Evolutionary conservation across 495 filamentous ascomycete genomes (phyloP).

Genomic region (Viridothelium virens): DNA sequence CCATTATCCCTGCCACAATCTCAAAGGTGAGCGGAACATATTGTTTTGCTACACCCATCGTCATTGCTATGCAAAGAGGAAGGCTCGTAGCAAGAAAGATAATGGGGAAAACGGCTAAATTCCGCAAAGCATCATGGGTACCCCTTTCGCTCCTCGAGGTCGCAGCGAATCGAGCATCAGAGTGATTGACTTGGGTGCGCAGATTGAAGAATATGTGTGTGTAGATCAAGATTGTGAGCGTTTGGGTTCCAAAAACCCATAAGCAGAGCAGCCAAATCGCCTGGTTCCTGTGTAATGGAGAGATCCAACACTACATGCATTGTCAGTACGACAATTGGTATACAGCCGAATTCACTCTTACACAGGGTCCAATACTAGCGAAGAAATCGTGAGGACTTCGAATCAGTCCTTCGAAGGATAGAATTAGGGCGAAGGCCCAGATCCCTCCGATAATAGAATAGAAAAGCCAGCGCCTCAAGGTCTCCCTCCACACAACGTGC

Average conservation of each 20-base stretch:
- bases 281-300: constrained; percentile 19
- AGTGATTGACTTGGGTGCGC: constrained; percentile 12
- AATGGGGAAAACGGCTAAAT: constrained; percentile 25
- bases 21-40: constrained; percentile 14
- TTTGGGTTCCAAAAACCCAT: constrained; percentile 22
- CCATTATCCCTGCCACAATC: constrained; percentile 20
- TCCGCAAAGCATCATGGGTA: constrained; percentile 13
- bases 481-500: constrained; percentile 51
- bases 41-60: constrained; percentile 21
- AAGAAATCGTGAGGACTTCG: constrained; percentile 51
- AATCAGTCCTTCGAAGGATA: constrained; percentile 50
- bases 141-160: constrained; percentile 20
- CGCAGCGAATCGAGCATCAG: constrained; percentile 8
- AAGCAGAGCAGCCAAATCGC: constrained; percentile 25
- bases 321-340: background rate
- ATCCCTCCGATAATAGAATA: constrained; percentile 43
- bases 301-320: constrained; percentile 26
- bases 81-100: constrained; percentile 25
- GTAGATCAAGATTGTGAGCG: constrained; percentile 25
- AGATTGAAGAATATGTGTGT: constrained; percentile 20
- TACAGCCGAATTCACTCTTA: constrained; percentile 30
- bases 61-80: constrained; percentile 21
- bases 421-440: constrained; percentile 53
- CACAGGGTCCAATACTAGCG: constrained; percentile 56
- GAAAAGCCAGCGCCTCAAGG: constrained; percentile 48